Evolutionary conservation across 176 grass and related monocot species (phyloP).

Genomic region (Otatea glauca): DNA sequence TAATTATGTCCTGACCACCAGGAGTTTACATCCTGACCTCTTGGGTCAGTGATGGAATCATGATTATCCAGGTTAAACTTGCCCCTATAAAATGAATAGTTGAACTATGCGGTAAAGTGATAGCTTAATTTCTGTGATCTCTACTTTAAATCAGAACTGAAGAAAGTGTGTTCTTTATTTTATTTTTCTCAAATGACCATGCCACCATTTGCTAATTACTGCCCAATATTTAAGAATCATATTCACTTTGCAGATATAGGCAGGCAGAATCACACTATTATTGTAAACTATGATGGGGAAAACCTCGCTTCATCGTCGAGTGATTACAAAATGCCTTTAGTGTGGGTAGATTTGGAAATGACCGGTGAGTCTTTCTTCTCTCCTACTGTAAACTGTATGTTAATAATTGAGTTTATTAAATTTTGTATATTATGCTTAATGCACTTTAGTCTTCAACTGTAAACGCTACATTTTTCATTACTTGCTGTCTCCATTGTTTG

Average conservation of each 20-base stretch:
- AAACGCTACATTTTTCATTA: not conserved
- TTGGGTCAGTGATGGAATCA: too few relatives aligned
- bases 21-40: too few relatives aligned
- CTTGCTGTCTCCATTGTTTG: not conserved
- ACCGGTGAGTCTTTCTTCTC: constrained; percentile 52
- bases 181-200: not conserved
- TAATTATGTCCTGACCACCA: too few relatives aligned
- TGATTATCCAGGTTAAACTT: too few relatives aligned
- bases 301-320: constrained; percentile 45
- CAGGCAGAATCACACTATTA: constrained; percentile 29
- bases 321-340: constrained; percentile 69
- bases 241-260: constrained; percentile 43
- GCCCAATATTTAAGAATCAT: not conserved
- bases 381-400: not conserved
- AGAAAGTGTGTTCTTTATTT: not conserved
- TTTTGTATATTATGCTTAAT: constrained; percentile 5
- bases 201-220: not conserved
- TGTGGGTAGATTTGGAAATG: constrained; percentile 94
- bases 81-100: not conserved
- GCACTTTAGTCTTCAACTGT: not conserved
- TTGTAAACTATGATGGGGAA: constrained; percentile 42
- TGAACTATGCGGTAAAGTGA: not conserved
- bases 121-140: constrained; percentile 16
- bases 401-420: constrained; percentile 1
- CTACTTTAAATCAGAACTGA: not conserved